These are phyloP conservation scores for Leptographium flavum DNA, from an alignment of 2,329 filamentous ascomycete species.

Conservation along the genomic window DNA sequence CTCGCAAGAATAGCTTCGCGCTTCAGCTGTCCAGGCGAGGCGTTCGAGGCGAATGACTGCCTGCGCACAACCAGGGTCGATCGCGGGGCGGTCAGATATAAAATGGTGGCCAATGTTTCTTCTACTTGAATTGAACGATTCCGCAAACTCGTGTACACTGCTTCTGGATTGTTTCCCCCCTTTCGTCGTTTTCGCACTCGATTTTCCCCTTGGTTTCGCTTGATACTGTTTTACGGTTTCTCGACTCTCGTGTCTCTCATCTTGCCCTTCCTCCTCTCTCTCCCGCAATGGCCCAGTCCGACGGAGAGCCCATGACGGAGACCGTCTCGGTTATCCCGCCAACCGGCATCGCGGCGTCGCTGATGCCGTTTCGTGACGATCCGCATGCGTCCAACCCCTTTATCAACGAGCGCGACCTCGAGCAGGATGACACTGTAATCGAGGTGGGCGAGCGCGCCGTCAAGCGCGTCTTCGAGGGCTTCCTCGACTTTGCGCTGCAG, in stretches of 20 bases:
- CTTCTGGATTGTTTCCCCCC: no score
- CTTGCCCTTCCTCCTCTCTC: background rate
- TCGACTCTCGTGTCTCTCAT: background rate
- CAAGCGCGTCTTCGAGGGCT: slow-evolving; percentile 43
- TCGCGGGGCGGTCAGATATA: no score
- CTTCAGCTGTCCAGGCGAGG: background rate
- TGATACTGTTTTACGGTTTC: background rate
- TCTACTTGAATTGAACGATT: no score
- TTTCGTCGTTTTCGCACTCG: background rate
- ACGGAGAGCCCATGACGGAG: background rate
- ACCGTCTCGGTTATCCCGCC: background rate
- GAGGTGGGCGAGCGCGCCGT: slow-evolving; percentile 32
- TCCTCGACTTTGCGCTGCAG: slow-evolving; percentile 58
- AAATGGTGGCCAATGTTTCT: no score
- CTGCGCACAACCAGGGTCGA: no score
- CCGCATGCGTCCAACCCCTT: slow-evolving; percentile 18
- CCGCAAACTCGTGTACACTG: no score
- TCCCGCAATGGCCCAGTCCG: background rate
- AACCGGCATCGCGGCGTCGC: slow-evolving; percentile 1
- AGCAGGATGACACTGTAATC: slow-evolving; percentile 21
- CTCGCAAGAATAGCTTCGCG: background rate
- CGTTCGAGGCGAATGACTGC: background rate
- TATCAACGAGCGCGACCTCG: slow-evolving; percentile 21
- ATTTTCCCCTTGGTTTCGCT: background rate
- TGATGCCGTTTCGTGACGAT: slow-evolving; percentile 12